Evolutionary conservation across 148 eudicot species (phyloP), one percentile per base, ranked within the genome.

Genomic region (Diospyros kaki): DNA sequence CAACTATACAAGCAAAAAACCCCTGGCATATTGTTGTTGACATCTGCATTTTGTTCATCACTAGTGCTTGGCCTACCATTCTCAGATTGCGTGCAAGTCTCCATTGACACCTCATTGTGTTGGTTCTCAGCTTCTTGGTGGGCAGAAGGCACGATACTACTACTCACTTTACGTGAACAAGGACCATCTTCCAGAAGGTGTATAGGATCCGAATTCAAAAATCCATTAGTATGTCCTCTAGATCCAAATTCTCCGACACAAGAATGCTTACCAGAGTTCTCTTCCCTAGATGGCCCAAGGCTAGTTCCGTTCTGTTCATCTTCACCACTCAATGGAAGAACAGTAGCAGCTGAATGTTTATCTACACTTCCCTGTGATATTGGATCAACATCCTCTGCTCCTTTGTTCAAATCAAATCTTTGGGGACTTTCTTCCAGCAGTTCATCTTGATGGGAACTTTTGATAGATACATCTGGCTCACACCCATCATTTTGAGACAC

Each of bases 1-100:
- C 92, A 92, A 43, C 71, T 79, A 78, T 92, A 94, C 15, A 75
- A 82, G 69, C 96, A 94, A 41, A 74, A 41, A 52, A 69, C 79
- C 60, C 75, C 66, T n/a, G 89, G 78, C 72, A 76, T 75, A 53
- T 73, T 51, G 59, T 45, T 1, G 18, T 77, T 79, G 12, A 41
- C 45, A 75, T 80, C 81, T 18, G 45, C 15, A 43, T 53, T 68
- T 28, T 11, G 15, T 55, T 66, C 82, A 72, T 55, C 82, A 73
- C 54, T 80, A 44, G 74, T 68, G 59, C 56, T 76, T 12, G 42
- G 58, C 18, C 63, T 72, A 13, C 69, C 73, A 68, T 75, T 72
- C 81, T 66, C 75, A 64, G 60, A 71, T 56, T 69, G 60, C 54
- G 61, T 39, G 69, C 73, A 60, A 48, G 74, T 79, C 50, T 76